Evolutionary conservation across 164 flowering plant genomes (phyloP).

Genomic region (Vitis rotundifolia): DNA sequence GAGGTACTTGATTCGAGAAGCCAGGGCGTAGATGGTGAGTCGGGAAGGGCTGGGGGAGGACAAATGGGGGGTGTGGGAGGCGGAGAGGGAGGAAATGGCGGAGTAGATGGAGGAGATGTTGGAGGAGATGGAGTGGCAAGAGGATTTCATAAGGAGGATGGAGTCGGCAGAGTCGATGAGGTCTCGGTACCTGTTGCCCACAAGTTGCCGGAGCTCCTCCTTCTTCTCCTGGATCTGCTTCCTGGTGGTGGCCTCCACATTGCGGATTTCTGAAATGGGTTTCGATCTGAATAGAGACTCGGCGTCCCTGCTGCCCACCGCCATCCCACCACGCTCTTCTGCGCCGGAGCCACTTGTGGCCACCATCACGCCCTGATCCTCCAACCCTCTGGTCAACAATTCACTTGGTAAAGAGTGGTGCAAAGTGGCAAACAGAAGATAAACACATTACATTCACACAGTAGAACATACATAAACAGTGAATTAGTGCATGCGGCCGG

Average conservation of each 20-base stretch:
- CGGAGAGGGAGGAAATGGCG: constrained; percentile 55
- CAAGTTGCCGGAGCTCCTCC: constrained; percentile 90
- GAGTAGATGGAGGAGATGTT: constrained; percentile 64
- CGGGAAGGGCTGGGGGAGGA: constrained; percentile 36
- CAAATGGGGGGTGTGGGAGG: constrained; percentile 24
- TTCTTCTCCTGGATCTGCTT: constrained; percentile 73
- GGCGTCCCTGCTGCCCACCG: constrained; percentile 53
- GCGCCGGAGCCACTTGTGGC: too few relatives aligned
- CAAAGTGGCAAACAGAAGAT: too few relatives aligned
- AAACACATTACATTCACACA: too few relatives aligned
- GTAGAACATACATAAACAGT: too few relatives aligned
- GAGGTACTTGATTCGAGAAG: constrained; percentile 83
- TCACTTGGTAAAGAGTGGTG: too few relatives aligned
- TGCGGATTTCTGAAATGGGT: constrained; percentile 81
- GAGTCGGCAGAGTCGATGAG: constrained; percentile 95
- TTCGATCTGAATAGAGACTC: constrained; percentile 78
- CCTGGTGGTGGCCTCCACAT: constrained; percentile 57
- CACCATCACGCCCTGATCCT: too few relatives aligned
- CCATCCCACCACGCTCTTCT: constrained; percentile 7
- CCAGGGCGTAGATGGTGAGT: constrained; percentile 51
- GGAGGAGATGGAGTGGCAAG: constrained; percentile 60
- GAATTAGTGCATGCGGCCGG: too few relatives aligned
- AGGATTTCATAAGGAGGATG: constrained; percentile 77
- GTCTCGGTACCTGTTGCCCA: constrained; percentile 87
- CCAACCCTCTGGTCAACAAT: too few relatives aligned